Evolutionary conservation across 2,329 filamentous ascomycete species (phyloP).

Genomic region (Cryphonectria nitschkei): DNA sequence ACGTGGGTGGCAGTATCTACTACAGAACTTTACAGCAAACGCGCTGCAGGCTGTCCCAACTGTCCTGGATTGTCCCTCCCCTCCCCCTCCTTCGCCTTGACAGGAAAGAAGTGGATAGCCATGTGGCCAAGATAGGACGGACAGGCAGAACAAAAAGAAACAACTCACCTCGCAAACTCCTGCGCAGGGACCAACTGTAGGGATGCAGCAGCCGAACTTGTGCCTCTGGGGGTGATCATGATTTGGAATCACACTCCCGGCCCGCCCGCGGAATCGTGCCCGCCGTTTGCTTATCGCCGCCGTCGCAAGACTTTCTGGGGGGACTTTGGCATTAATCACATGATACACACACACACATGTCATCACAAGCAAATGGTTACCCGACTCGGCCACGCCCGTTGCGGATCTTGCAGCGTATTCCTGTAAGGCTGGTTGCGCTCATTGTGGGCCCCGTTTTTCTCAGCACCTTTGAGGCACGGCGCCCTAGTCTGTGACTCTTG

Average conservation of each 20-base stretch:
- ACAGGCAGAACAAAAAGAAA: conserved; percentile 3
- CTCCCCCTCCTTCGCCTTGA: neutral
- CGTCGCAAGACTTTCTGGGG: neutral
- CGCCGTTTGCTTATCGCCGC: neutral
- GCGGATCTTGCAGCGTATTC: conserved; percentile 17
- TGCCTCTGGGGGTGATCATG: neutral
- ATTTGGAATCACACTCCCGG: conserved; percentile 26
- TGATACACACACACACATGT: neutral
- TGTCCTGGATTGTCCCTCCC: conserved; percentile 6
- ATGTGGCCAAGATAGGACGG: conserved; percentile 6
- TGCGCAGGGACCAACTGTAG: conserved; percentile 15
- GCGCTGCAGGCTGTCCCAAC: neutral
- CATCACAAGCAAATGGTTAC: neutral
- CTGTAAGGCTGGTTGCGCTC: conserved; percentile 15
- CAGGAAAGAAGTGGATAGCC: conserved; percentile 1
- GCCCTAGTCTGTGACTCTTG: neutral
- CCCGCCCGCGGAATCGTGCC: conserved; percentile 4
- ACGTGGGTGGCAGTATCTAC: conserved; percentile 15
- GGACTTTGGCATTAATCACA: neutral
- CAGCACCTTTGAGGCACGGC: neutral
- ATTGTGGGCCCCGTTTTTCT: neutral
- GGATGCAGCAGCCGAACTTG: conserved; percentile 12
- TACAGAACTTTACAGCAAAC: neutral
- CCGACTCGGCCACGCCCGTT: neutral
- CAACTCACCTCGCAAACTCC: conserved; percentile 27